These are phyloP conservation scores for Puccinia sorghi DNA, from an alignment of 1,284 basidiomycete genomes.

Conservation along the genomic window DNA sequence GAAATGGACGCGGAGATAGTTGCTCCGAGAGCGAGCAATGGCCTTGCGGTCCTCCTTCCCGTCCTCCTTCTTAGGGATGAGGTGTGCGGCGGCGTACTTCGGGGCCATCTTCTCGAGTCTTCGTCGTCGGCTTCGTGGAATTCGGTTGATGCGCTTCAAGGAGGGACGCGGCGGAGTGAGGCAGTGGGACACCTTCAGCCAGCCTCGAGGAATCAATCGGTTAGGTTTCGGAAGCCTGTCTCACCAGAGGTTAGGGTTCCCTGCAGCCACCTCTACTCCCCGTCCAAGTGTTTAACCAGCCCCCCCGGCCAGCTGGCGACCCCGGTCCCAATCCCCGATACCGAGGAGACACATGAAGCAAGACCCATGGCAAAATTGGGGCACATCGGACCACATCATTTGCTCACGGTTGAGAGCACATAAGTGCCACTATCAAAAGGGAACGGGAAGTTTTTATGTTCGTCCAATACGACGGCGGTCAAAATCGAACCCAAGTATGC, in stretches of 20 bases:
- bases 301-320: no score
- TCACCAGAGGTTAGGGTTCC: constrained; percentile 25
- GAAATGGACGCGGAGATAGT: constrained; percentile 99
- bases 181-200: background rate
- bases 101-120: constrained; percentile 48
- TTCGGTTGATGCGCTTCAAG: background rate
- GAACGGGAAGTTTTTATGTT: no score
- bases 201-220: background rate
- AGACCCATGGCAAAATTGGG: no score
- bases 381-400: no score
- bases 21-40: constrained; percentile 82
- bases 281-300: background rate
- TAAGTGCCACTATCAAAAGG: no score
- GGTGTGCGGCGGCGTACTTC: constrained; percentile 49
- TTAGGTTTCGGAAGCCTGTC: constrained; percentile 16
- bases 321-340: no score
- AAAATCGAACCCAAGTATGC: no score
- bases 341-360: no score
- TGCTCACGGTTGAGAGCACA: no score
- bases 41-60: constrained; percentile 50
- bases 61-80: constrained; percentile 48
- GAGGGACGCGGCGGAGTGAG: background rate
- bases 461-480: no score
- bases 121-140: constrained; percentile 31
- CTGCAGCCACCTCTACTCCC: background rate